A percentile compares a stretch with the other conserved stretches of the same genome.
phyloP scores from a whole-genome alignment of 345 rosid genomes.

The Laguncularia racemosa region DNA sequence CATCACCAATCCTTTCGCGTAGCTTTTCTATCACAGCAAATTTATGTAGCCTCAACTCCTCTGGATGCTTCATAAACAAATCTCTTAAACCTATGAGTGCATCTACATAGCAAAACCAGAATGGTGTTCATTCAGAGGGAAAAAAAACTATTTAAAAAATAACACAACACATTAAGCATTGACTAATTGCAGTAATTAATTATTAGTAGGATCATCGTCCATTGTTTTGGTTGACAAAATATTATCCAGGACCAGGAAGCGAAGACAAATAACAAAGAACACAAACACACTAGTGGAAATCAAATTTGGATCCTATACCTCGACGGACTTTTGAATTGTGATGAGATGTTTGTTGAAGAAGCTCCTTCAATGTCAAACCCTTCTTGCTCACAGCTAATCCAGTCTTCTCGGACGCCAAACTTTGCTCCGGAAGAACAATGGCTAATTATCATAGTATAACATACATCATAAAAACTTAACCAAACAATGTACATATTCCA shows the following conservation, averaged over 20 bases:
- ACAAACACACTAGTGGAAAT: too few species aligned
- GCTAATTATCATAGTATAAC: constrained; percentile 35
- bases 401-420: constrained; percentile 67
- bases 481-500: neutral
- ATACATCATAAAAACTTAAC: neutral
- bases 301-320: constrained; percentile 25
- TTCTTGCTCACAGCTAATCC: constrained; percentile 82
- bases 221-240: too few species aligned
- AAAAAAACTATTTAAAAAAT: too few species aligned
- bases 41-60: constrained; percentile 50
- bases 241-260: too few species aligned
- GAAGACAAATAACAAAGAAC: neutral
- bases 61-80: constrained; percentile 56
- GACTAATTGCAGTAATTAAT: neutral
- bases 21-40: constrained; percentile 57
- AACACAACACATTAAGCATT: too few species aligned
- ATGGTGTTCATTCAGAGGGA: neutral
- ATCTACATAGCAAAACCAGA: constrained; percentile 36
- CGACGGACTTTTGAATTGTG: constrained; percentile 76
- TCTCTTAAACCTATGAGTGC: constrained; percentile 69
- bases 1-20: constrained; percentile 63
- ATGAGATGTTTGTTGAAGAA: constrained; percentile 77
- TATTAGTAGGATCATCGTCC: too few species aligned
- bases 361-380: constrained; percentile 83
- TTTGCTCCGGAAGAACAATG: constrained; percentile 85